Evolutionary conservation across 1,284 basidiomycete genomes (phyloP).

Genomic region (Testicularia cyperi): DNA sequence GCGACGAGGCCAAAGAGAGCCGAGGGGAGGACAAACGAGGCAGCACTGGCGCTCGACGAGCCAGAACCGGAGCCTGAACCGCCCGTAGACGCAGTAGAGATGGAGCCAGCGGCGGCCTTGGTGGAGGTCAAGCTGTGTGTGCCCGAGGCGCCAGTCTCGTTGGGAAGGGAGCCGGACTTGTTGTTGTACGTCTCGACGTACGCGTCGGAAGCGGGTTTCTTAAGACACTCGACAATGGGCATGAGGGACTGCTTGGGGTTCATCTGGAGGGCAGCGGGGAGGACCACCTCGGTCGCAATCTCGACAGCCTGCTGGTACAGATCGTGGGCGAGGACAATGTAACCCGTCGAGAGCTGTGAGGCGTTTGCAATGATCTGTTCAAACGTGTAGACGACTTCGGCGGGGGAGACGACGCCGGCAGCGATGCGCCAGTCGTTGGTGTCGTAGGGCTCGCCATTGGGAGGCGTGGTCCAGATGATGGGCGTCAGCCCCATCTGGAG

Average conservation of each 20-base stretch:
- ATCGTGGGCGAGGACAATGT: conserved; percentile 72
- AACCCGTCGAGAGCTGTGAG: conserved; percentile 70
- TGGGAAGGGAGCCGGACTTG: conserved; percentile 34
- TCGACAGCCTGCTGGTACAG: conserved; percentile 57
- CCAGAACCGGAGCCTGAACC: conserved; percentile 5
- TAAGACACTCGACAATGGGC: conserved; percentile 60
- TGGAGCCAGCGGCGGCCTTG: conserved; percentile 12
- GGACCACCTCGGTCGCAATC: conserved; percentile 51
- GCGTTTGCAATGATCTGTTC: conserved; percentile 46
- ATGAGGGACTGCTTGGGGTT: conserved; percentile 67
- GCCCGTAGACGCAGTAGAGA: conserved; percentile 6
- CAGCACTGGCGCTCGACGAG: neutral
- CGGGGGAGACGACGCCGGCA: conserved; percentile 46
- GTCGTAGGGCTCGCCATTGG: conserved; percentile 42
- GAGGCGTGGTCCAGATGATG: conserved; percentile 57
- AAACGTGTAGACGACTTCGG: conserved; percentile 41
- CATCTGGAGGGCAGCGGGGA: conserved; percentile 45
- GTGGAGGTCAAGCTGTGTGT: conserved; percentile 23
- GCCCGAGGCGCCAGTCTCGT: conserved; percentile 25
- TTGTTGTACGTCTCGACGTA: conserved; percentile 52
- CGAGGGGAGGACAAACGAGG: neutral
- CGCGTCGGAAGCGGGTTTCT: conserved; percentile 40
- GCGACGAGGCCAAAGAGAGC: neutral
- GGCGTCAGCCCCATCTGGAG: conserved; percentile 53
- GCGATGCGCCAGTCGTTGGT: conserved; percentile 55